Evolutionary conservation across 352 stramenopile genomes (phyloP).

Genomic region (Blastocystis sp.): DNA sequence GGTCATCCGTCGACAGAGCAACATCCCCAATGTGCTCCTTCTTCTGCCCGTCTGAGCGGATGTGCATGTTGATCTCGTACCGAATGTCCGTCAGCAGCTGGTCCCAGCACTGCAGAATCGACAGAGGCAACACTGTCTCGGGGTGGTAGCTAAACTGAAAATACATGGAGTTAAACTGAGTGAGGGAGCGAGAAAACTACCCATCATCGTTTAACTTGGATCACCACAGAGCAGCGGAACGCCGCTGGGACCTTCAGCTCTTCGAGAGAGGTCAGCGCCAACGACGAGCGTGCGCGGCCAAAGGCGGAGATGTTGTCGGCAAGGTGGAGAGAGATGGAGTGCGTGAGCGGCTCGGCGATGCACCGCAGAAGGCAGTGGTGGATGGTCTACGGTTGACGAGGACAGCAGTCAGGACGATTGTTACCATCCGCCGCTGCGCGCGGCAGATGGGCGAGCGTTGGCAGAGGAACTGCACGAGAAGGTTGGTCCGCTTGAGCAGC

Average conservation of each 20-base stretch:
- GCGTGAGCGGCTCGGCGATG: constrained; percentile 7
- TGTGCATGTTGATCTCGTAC: constrained; percentile 60
- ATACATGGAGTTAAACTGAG: constrained; percentile 60
- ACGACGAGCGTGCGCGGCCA: not conserved
- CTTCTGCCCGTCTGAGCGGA: constrained; percentile 8
- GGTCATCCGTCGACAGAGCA: constrained; percentile 52
- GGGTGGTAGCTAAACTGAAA: constrained; percentile 66
- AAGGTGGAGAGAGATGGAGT: not conserved
- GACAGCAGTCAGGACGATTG: not conserved
- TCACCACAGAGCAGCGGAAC: constrained; percentile 29
- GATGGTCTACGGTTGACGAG: not conserved
- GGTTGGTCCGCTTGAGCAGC: not conserved
- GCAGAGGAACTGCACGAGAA: constrained; percentile 2
- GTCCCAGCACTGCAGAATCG: constrained; percentile 65
- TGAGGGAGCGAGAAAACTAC: constrained; percentile 22
- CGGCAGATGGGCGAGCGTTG: not conserved
- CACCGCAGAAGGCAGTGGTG: constrained; percentile 26
- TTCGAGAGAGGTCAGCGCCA: constrained; percentile 12
- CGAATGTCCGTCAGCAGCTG: constrained; percentile 59
- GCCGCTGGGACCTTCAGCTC: constrained; percentile 27
- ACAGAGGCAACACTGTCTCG: constrained; percentile 52
- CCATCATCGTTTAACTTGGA: not conserved
- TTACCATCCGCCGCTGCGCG: not conserved
- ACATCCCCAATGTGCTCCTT: constrained; percentile 3
- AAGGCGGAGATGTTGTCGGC: not conserved